Percentiles rank a stretch among this genome's conserved stretches.
Evolutionary conservation across 1,284 basidiomycete genomes (phyloP).

Genomic region (Irpex lacteus): DNA sequence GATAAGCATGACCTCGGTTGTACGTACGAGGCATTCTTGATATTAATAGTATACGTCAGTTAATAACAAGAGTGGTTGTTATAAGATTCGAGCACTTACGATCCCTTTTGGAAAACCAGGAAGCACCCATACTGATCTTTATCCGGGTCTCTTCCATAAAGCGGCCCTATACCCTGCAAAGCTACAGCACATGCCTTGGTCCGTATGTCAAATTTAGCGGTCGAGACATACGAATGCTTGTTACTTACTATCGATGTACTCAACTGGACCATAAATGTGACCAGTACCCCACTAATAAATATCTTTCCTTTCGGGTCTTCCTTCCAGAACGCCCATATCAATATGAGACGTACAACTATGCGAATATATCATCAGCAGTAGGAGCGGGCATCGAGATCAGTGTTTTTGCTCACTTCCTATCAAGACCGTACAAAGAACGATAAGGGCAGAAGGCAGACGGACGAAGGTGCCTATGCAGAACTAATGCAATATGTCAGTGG

Average conservation of each 20-base stretch:
- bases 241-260: neutral
- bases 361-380: neutral
- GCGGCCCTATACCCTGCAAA: slow-evolving; percentile 8
- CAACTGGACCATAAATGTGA: neutral
- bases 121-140: neutral
- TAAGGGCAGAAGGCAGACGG: slow-evolving; percentile 1
- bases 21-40: slow-evolving; percentile 9
- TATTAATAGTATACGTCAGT: neutral
- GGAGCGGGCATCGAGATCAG: too few species aligned
- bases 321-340: slow-evolving; percentile 4
- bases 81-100: neutral
- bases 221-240: neutral
- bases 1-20: too few species aligned
- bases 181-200: slow-evolving; percentile 1
- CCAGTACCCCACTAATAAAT: neutral
- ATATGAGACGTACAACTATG: slow-evolving; percentile 3
- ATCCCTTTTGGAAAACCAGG: slow-evolving; percentile 4
- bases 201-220: neutral
- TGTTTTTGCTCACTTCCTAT: neutral
- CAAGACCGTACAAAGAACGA: slow-evolving; percentile 1
- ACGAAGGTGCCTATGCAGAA: slow-evolving; percentile 4
- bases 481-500: neutral
- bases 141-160: neutral
- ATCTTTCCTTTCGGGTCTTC: neutral
- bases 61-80: neutral